phyloP scores from a whole-genome alignment of 2,329 filamentous ascomycete genomes.

The Plectosphaerella plurivora region DNA sequence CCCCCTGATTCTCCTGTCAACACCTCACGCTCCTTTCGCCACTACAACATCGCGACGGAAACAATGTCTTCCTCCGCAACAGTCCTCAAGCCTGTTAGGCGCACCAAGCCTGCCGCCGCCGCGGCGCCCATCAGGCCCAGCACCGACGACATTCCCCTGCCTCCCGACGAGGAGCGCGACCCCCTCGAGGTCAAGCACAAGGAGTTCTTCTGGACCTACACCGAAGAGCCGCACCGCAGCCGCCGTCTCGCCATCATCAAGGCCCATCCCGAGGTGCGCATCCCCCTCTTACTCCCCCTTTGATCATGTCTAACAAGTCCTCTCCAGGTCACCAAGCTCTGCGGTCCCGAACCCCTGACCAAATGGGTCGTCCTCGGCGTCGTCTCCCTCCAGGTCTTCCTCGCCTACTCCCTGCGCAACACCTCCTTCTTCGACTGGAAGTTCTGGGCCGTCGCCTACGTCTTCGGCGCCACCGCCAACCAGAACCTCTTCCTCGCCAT shows the following conservation, averaged over 20 bases:
- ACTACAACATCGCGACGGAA: not conserved
- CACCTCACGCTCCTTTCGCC: not conserved
- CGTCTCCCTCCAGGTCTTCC: slow-evolving; percentile 73
- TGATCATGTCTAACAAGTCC: not conserved
- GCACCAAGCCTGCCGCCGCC: slow-evolving; percentile 14
- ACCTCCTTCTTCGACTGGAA: slow-evolving; percentile 76
- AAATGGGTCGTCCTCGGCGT: slow-evolving; percentile 88
- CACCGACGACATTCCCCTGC: slow-evolving; percentile 12
- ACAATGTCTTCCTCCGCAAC: slow-evolving; percentile 25
- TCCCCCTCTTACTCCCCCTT: slow-evolving; percentile 4
- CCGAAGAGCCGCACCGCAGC: slow-evolving; percentile 93
- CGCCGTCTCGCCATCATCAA: slow-evolving; percentile 93
- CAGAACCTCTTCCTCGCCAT: slow-evolving; percentile 98
- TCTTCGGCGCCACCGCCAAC: slow-evolving; percentile 91
- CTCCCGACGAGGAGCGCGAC: slow-evolving; percentile 27
- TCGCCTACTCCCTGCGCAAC: slow-evolving; percentile 72
- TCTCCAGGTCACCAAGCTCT: slow-evolving; percentile 84
- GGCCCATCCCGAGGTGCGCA: slow-evolving; percentile 82
- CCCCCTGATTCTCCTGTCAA: not conserved
- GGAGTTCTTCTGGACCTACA: slow-evolving; percentile 98
- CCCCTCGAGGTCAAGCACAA: slow-evolving; percentile 37
- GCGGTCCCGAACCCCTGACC: slow-evolving; percentile 90
- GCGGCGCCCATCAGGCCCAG: slow-evolving; percentile 16
- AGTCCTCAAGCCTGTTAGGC: slow-evolving; percentile 24
- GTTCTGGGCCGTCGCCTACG: slow-evolving; percentile 84